Evolutionary conservation across 805 yeast genomes (phyloP).

Genomic region (Lipomyces anomalus): DNA sequence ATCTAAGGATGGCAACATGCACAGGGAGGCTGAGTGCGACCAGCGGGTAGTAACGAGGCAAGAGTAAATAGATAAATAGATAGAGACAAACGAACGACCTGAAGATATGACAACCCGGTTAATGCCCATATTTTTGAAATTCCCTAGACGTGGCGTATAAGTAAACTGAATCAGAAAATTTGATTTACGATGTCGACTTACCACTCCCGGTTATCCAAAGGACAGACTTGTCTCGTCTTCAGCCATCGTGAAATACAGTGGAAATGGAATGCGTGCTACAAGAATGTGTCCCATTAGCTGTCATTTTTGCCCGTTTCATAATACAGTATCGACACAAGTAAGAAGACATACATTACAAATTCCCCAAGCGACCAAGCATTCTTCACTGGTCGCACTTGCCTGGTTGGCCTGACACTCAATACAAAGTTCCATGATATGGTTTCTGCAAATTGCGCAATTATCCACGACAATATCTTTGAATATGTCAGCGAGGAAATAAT

Average conservation of each 20-base stretch:
- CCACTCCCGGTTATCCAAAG: constrained; percentile 93
- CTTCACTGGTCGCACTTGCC: constrained; percentile 54
- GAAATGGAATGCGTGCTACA: constrained; percentile 85
- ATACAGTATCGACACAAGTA: too few species aligned
- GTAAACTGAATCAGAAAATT: not conserved
- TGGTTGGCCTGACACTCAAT: constrained; percentile 88
- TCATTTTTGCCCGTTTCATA: too few species aligned
- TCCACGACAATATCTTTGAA: constrained; percentile 76
- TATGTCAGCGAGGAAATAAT: constrained; percentile 6
- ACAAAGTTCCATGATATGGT: constrained; percentile 97
- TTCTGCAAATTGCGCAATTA: constrained; percentile 96
- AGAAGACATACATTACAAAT: constrained; percentile 55
- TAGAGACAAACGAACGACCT: too few species aligned
- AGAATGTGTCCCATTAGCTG: not conserved
- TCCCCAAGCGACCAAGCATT: constrained; percentile 97
- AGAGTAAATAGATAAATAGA: too few species aligned
- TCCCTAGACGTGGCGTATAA: constrained; percentile 28
- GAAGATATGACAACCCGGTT: too few species aligned
- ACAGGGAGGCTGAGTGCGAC: too few species aligned
- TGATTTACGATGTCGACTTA: constrained; percentile 1
- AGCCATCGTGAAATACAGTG: constrained; percentile 97
- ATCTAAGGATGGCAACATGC: not conserved
- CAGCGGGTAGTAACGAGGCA: too few species aligned
- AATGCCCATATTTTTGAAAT: constrained; percentile 66
- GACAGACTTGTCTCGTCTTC: constrained; percentile 92